phyloP scores from a whole-genome alignment of 805 yeast species.

The Suhomyces pyralidae region DNA sequence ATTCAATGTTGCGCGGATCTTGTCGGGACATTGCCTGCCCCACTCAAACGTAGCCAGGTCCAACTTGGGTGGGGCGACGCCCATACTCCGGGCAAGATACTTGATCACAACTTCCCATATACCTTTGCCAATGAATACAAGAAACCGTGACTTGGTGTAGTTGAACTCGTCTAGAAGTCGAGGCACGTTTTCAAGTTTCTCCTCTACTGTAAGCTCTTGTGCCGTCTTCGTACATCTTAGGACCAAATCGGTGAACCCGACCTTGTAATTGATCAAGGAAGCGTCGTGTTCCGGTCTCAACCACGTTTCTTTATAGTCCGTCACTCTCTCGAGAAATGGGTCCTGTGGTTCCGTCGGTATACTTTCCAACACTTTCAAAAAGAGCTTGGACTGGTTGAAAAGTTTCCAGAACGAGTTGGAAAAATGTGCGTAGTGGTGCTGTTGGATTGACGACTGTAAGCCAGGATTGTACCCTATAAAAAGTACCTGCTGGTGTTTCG shows the following conservation, averaged over 20 bases:
- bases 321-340: slow-evolving; percentile 10
- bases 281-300: slow-evolving; percentile 40
- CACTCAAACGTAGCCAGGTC: slow-evolving; percentile 42
- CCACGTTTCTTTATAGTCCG: slow-evolving; percentile 12
- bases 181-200: slow-evolving; percentile 56
- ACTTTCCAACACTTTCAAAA: slow-evolving; percentile 17
- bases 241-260: slow-evolving; percentile 74
- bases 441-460: slow-evolving; percentile 52
- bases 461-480: slow-evolving; percentile 79
- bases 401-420: slow-evolving; percentile 69
- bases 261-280: slow-evolving; percentile 36
- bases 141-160: slow-evolving; percentile 33
- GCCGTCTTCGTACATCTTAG: slow-evolving; percentile 60
- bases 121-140: slow-evolving; percentile 70
- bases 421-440: slow-evolving; percentile 72
- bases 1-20: neutral
- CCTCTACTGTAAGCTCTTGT: slow-evolving; percentile 48
- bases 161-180: slow-evolving; percentile 46
- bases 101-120: slow-evolving; percentile 63
- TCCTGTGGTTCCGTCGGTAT: slow-evolving; percentile 8
- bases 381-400: slow-evolving; percentile 50
- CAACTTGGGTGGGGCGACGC: slow-evolving; percentile 24
- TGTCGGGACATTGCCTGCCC: slow-evolving; percentile 42
- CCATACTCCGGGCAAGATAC: slow-evolving; percentile 21
- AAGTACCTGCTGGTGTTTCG: slow-evolving; percentile 32